These are phyloP conservation scores for Solanum hybrid DNA, from an alignment of 305 asterid genomes.

Conservation along the genomic window DNA sequence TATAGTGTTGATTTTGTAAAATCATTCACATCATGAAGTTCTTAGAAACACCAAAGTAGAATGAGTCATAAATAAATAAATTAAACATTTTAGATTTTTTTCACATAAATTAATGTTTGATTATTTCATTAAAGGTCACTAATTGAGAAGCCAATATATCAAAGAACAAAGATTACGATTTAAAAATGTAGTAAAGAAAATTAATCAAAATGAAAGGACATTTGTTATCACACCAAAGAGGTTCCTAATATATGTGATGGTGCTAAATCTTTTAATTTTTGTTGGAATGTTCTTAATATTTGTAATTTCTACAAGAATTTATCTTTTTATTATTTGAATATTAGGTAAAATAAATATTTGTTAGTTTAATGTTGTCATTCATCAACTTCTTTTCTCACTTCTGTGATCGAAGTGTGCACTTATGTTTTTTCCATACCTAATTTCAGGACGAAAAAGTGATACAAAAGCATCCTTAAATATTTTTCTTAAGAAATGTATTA, in stretches of 20 bases:
- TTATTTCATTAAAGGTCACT: not conserved
- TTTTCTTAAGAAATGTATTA: not conserved
- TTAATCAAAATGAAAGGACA: not conserved
- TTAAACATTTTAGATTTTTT: not conserved
- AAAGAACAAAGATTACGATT: not conserved
- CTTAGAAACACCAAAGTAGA: not conserved
- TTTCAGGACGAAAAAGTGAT: not conserved
- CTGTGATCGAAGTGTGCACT: not conserved
- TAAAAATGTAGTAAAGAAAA: not conserved
- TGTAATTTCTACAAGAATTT: not conserved
- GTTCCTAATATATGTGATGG: not conserved
- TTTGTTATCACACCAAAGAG: not conserved
- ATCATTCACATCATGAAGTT: no score
- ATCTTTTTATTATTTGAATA: not conserved
- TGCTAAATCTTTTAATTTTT: not conserved
- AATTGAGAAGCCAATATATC: not conserved
- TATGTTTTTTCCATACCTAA: not conserved
- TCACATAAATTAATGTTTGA: not conserved
- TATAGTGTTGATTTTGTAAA: no score
- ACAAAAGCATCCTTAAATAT: not conserved
- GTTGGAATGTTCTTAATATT: not conserved
- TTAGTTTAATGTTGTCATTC: not conserved
- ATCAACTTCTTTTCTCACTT: not conserved
- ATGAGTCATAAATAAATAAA: not conserved
- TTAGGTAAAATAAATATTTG: not conserved